A percentile compares a stretch with the other conserved stretches of the same genome.
These are phyloP conservation scores for Hericium rajendrae DNA, from an alignment of 768 basidiomycete species.

Conservation along the genomic window DNA sequence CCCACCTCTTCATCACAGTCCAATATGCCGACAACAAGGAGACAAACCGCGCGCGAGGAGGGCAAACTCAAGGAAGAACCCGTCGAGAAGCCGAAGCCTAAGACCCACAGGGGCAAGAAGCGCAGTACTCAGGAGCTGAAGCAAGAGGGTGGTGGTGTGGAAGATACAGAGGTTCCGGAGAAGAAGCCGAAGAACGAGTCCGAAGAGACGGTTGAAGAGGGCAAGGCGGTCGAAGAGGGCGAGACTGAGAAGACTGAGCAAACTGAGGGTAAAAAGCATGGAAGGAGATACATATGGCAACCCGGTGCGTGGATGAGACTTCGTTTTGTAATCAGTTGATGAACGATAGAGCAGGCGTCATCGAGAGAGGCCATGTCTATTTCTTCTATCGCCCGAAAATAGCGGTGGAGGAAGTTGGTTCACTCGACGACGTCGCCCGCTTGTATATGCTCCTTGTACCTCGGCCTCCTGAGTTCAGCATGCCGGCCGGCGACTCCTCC, in stretches of 20 bases:
- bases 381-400: conserved; percentile 58
- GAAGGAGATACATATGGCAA: background rate
- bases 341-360: conserved; percentile 29
- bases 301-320: background rate
- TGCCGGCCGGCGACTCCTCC: conserved; percentile 1
- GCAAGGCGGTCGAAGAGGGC: background rate
- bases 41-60: background rate
- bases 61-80: background rate
- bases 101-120: background rate
- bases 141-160: background rate
- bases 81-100: background rate
- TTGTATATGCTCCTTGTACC: conserved; percentile 56
- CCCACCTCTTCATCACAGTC: no score
- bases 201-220: background rate
- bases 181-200: background rate
- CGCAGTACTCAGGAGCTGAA: background rate
- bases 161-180: background rate
- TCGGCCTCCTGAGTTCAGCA: conserved; percentile 35
- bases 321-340: background rate
- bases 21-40: background rate
- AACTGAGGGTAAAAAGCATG: no score
- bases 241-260: background rate
- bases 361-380: conserved; percentile 53
- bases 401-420: conserved; percentile 39
- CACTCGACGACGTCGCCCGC: conserved; percentile 46